Percentiles rank a stretch among this genome's conserved stretches.
Evolutionary conservation across 305 asterid species (phyloP).

Genomic region (Fraxinus ornus): DNA sequence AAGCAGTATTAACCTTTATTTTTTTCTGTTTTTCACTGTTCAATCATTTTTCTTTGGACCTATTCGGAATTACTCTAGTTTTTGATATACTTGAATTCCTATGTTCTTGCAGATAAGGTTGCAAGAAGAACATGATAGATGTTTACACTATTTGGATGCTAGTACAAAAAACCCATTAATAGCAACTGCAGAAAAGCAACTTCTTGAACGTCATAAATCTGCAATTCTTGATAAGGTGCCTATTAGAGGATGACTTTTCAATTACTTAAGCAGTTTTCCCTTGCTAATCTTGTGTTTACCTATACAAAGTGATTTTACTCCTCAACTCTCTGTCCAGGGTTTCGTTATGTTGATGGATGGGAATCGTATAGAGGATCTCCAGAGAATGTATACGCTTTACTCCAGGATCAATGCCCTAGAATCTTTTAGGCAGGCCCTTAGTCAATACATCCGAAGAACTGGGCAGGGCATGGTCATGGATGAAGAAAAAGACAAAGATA

Average conservation of each 20-base stretch:
- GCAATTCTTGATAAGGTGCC: constrained; percentile 89
- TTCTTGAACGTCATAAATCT: constrained; percentile 77
- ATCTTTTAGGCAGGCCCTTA: constrained; percentile 74
- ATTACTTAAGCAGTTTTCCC: not conserved
- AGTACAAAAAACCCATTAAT: constrained; percentile 81
- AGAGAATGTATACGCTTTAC: constrained; percentile 71
- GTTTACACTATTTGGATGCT: constrained; percentile 81
- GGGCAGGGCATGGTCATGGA: constrained; percentile 92
- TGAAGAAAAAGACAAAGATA: constrained; percentile 98
- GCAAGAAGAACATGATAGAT: constrained; percentile 97
- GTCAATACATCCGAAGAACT: constrained; percentile 74
- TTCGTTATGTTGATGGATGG: constrained; percentile 85
- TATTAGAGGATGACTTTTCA: constrained; percentile 7
- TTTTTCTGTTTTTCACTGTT: not conserved
- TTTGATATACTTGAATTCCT: not conserved
- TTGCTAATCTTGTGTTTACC: constrained; percentile 21
- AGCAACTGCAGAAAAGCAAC: constrained; percentile 86
- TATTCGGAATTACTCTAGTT: not conserved
- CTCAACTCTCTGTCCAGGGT: constrained; percentile 56
- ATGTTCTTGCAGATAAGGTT: constrained; percentile 65
- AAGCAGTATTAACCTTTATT: not conserved
- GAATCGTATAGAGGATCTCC: constrained; percentile 87
- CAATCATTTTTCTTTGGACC: not conserved
- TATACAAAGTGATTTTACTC: constrained; percentile 14
- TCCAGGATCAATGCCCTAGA: constrained; percentile 82